Evolutionary conservation across 768 basidiomycete species (phyloP), one percentile per base, ranked within the genome.

Genomic region (Calocybe cyanea): DNA sequence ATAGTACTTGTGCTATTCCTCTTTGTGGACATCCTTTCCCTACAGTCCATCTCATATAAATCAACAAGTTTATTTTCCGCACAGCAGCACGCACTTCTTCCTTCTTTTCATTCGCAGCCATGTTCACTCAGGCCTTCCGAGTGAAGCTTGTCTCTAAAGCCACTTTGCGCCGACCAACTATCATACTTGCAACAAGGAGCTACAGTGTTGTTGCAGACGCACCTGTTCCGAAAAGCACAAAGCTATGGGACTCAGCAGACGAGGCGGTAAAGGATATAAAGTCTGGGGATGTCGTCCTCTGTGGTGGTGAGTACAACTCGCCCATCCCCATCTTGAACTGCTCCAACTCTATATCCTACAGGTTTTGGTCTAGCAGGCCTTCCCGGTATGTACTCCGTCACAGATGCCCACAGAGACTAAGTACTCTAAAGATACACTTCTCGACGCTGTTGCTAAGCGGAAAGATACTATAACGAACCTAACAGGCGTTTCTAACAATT

Each of bases 331-430:
- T 25, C 23, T 17, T 30, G 36, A 17, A 36, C 31, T 24, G 36
- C 23, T 19, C 50, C 38, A 38, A 43, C 6, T 31, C 18, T 6
- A 36, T 41, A 1, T 41, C 33, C 5, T 43, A 4, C 19, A 92
- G 92, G 92, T 20, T 96, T 96, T 57, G 92, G 92, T 36, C 69
- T 90, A 41, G 88, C 89, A 54, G 93, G 92, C 23, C 86, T 92
- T 37, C 91, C 92, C 57, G 86, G 88, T 89, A 36, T 33, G 69
- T 55, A 11, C 25, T 37, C 35, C 13, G 21, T 14, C 17, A 30
- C 3, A 11, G 25, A 28, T 11, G 25, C 11, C 6, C 11, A 28
- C 5, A 6, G 11, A 28, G 6, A 35, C 28, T 19, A 32, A 40
- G 43, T 32, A 6, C 19, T 18, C 17, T 9, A 6, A 25, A 85